phyloP scores from a whole-genome alignment of 257 asterid species.

The Paulownia fortunei region DNA sequence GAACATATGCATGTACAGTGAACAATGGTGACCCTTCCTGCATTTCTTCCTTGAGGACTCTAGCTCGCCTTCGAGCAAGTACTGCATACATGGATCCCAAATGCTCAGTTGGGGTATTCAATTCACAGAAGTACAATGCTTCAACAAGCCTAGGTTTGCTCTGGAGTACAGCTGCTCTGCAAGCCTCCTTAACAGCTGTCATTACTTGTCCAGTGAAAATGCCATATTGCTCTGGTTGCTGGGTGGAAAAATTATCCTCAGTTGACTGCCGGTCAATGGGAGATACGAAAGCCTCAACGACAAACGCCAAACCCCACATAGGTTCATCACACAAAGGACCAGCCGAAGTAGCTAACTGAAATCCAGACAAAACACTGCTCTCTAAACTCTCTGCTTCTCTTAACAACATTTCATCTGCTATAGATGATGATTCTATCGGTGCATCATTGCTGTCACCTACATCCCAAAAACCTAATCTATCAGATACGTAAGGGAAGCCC shows the following conservation, averaged over 20 bases:
- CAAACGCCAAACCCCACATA: constrained; percentile 91
- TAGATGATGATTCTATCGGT: constrained; percentile 42
- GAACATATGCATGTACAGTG: constrained; percentile 86
- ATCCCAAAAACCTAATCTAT: constrained; percentile 64
- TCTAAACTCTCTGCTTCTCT: constrained; percentile 79
- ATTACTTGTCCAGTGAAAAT: constrained; percentile 86
- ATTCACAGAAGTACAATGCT: constrained; percentile 81
- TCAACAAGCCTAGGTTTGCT: constrained; percentile 83
- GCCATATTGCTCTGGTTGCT: constrained; percentile 73
- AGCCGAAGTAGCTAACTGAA: constrained; percentile 88
- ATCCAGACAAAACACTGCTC: constrained; percentile 87
- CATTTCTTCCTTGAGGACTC: constrained; percentile 92
- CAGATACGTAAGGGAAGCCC: constrained; percentile 76
- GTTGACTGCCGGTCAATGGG: constrained; percentile 47
- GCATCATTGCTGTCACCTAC: constrained; percentile 28
- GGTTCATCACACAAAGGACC: constrained; percentile 99
- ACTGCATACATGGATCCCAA: constrained; percentile 92
- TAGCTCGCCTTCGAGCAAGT: constrained; percentile 80
- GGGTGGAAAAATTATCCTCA: constrained; percentile 46
- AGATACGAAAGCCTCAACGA: constrained; percentile 62
- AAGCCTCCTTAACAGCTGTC: constrained; percentile 88
- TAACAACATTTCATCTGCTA: constrained; percentile 43
- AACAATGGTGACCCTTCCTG: constrained; percentile 91
- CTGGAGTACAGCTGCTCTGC: constrained; percentile 83
- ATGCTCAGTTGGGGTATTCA: constrained; percentile 84